A percentile compares a stretch with the other conserved stretches of the same genome.
Conservation (phyloP, 345 rosid genomes). For the Reutealis trisperma region DNA sequence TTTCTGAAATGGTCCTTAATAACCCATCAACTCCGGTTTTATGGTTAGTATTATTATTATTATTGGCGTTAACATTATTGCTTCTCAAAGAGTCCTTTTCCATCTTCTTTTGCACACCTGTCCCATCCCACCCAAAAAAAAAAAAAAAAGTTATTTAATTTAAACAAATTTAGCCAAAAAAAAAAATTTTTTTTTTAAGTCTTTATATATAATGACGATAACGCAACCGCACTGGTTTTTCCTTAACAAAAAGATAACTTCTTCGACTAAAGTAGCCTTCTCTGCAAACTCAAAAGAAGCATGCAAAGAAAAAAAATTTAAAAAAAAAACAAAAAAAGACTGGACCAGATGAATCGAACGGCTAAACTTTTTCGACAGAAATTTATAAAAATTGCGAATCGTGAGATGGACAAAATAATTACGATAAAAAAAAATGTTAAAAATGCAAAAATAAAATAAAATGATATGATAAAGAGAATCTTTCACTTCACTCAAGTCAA, state of each 20-base stretch:
- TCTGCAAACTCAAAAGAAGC: slow-evolving; percentile 16
- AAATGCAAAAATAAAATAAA: too few relatives aligned
- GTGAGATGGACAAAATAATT: neutral
- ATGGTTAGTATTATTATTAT: neutral
- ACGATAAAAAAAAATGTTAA: neutral
- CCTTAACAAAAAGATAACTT: neutral
- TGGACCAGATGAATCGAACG: neutral
- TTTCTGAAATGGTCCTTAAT: slow-evolving; percentile 41
- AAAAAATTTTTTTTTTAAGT: too few relatives aligned
- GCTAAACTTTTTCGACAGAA: neutral
- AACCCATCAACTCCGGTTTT: slow-evolving; percentile 32
- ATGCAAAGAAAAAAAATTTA: neutral
- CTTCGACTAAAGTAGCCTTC: neutral
- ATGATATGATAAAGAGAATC: neutral
- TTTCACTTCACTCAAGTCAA: slow-evolving; percentile 7
- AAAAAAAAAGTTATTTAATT: neutral
- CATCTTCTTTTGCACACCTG: slow-evolving; percentile 42
- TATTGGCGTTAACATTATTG: slow-evolving; percentile 24
- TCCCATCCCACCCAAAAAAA: slow-evolving; percentile 22
- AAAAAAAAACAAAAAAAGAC: too few relatives aligned
- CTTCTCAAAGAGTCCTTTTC: slow-evolving; percentile 46
- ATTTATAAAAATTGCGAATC: neutral
- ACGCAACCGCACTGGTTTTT: neutral
- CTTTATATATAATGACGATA: neutral
- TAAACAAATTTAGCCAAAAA: neutral